Evolutionary conservation across 1,139 yeast genomes (phyloP).

Genomic region (Lodderomyces pseudojiufengensis): DNA sequence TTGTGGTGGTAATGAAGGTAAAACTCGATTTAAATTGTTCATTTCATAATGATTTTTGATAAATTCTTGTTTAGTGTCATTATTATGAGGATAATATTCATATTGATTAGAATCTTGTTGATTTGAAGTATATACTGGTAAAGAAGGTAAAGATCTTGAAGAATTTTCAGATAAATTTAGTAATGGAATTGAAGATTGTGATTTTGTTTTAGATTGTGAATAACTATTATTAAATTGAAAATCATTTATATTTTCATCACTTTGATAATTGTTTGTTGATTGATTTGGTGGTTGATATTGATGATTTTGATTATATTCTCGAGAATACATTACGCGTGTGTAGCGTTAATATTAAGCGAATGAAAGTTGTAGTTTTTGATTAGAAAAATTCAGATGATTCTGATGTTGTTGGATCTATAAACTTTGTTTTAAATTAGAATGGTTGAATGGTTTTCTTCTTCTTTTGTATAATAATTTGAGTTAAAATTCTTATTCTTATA

Average conservation of each 20-base stretch:
- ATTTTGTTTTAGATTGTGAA: background rate
- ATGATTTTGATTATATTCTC: background rate
- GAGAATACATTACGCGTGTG: background rate
- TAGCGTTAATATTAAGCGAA: too few relatives aligned
- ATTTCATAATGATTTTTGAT: conserved; percentile 7
- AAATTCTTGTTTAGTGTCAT: conserved; percentile 1
- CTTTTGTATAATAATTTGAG: too few relatives aligned
- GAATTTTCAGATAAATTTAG: conserved; percentile 1
- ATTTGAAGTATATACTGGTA: background rate
- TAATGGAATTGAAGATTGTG: conserved; percentile 5
- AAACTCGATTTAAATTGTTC: conserved; percentile 9
- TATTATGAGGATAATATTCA: background rate
- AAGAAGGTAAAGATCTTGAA: conserved; percentile 1
- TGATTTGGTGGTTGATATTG: too few relatives aligned
- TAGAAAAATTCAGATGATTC: too few relatives aligned
- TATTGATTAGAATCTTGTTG: conserved; percentile 1
- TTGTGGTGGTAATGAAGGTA: conserved; percentile 11
- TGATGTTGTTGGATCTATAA: too few relatives aligned
- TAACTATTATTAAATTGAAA: background rate
- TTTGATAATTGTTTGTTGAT: too few relatives aligned
- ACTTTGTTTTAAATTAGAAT: too few relatives aligned
- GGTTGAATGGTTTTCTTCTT: too few relatives aligned
- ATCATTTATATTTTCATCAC: too few relatives aligned
- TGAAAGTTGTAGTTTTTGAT: too few relatives aligned
- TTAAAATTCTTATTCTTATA: too few relatives aligned